Evolutionary conservation across 176 grass and related monocot genomes (phyloP), one percentile per base, ranked within the genome.

Genomic region (Elaeis guineensis): DNA sequence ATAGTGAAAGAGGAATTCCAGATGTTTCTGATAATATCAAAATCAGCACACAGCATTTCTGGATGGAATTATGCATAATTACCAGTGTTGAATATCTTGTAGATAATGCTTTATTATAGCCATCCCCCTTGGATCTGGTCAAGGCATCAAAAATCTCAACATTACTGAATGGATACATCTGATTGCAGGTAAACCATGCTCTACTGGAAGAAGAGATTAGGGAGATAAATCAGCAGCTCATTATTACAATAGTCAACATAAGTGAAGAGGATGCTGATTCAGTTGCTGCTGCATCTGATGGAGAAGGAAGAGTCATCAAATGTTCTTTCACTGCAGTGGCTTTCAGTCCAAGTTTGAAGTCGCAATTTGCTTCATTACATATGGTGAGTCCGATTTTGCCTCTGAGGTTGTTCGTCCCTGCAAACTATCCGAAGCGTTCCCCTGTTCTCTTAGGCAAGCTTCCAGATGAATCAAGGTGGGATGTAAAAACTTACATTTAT

Each of bases 381-480:
- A 79, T 92, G 73, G 93, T 98, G 93, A 82, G 87, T 63, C 93
- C 93, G 54, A 92, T 98, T 70, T 80, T 86, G 64, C 87, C 93
- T 17, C 51, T 98, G 76, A 92, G 81, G 79, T 66, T 92, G 79
- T 73, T 92, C 77, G 87, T 98, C 75, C 87, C 93, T 73, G 69
- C 73, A 29, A 82, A 81, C 66, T 92, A 98, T 72, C 93, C 93
- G 9, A 81, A 83, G 77, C 87, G 86, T 69, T 95, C 90, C 35
- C 93, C 93, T 17, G 79, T 98, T 54, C 79, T 98, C 57, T 73
- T 98, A 30, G 93, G 89, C 63, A 91, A 92, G 54, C 76, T 92
- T 73, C 81, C 73, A 4, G 87, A 89, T 76, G 87, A 98, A 52
- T 82, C 83, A 81, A 89, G 87, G 93, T 98, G 17, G 14, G 55